Evolutionary conservation across 176 grass and related monocot species (phyloP), one percentile per base, ranked within the genome.

Genomic region (Rhynchospora tenuis): DNA sequence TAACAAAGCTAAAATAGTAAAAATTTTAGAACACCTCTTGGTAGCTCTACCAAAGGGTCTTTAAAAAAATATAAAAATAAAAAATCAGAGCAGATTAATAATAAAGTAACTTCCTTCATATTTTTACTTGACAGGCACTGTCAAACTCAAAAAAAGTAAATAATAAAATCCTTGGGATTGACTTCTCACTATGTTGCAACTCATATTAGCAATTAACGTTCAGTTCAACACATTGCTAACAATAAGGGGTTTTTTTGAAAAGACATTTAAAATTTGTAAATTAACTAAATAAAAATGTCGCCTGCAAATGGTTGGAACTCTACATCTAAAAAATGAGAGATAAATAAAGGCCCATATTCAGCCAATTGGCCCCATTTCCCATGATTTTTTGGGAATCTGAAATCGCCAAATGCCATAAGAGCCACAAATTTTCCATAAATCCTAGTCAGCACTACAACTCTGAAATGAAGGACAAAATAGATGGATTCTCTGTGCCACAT

Each of bases 401-500:
- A 76, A 55, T 76, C 72, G 24, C 72, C 24, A 16, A 76, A 55
- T n/a, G 22, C 2, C 33, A 45, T 15, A 13, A 61, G 19, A 81
- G 80, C 80, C 80, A 82, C 80, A 82, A 67, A 29, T 67, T 33
- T 31, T 66, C 20, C 28, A 8, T 6, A 20, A 12, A 82, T 83
- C 94, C 92, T 85, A 69, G 83, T 94, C 88, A 94, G 83, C 90
- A 83, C 11, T 31, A 55, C 47, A 84, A 52, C 28, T 83, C 11
- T 23, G 85, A 79, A 58, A 11, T 56, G 38, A 58, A 68, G 59
- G 64, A 88, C 89, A 84, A 84, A 63, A 83, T 70, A 84, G 17
- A 50, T 59, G 85, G 96, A 98, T 98, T 91, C 91, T 61, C 89
- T 60, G 2, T 10, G 79, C 89, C 95, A 87, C 95, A 80, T 98